These are phyloP conservation scores for Penicillium frequentans DNA, from an alignment of 2,329 filamentous ascomycete species.

Conservation along the genomic window DNA sequence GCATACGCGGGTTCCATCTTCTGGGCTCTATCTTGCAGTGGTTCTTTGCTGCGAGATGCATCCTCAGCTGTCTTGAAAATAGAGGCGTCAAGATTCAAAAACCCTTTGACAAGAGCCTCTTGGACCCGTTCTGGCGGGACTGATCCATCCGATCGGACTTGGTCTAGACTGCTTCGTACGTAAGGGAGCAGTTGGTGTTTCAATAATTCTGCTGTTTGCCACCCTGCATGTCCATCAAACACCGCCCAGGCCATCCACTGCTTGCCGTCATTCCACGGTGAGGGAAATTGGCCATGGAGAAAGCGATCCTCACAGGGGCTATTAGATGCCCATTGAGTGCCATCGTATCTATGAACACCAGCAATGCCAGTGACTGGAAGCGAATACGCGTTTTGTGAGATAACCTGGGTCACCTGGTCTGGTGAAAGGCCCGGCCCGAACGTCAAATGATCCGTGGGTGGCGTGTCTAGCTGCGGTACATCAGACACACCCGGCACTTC, in stretches of 20 bases:
- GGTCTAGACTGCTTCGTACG: conserved; percentile 17
- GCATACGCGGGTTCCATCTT: conserved; percentile 35
- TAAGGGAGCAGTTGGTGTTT: conserved; percentile 23
- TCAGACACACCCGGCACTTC: neutral
- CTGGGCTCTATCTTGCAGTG: conserved; percentile 23
- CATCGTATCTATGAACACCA: conserved; percentile 27
- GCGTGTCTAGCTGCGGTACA: conserved; percentile 8
- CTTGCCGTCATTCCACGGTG: conserved; percentile 19
- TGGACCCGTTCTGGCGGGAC: conserved; percentile 18
- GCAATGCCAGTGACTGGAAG: conserved; percentile 15
- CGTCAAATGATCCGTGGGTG: conserved; percentile 9
- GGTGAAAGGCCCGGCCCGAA: conserved; percentile 13
- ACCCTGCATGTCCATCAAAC: conserved; percentile 42
- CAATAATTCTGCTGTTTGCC: conserved; percentile 27
- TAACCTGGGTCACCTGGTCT: conserved; percentile 21
- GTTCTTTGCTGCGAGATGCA: conserved; percentile 13
- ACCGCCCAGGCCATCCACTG: conserved; percentile 40
- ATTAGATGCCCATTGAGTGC: conserved; percentile 35
- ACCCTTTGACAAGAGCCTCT: conserved; percentile 22
- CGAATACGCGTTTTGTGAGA: conserved; percentile 26
- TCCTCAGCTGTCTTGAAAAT: conserved; percentile 24
- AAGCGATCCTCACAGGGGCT: conserved; percentile 35
- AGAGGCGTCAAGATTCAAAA: conserved; percentile 24
- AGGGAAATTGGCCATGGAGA: conserved; percentile 24
- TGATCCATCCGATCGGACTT: conserved; percentile 6